A percentile compares a stretch with the other conserved stretches of the same genome.
phyloP scores from a whole-genome alignment of 148 eudicot species.

The Rhododendron ovatum region DNA sequence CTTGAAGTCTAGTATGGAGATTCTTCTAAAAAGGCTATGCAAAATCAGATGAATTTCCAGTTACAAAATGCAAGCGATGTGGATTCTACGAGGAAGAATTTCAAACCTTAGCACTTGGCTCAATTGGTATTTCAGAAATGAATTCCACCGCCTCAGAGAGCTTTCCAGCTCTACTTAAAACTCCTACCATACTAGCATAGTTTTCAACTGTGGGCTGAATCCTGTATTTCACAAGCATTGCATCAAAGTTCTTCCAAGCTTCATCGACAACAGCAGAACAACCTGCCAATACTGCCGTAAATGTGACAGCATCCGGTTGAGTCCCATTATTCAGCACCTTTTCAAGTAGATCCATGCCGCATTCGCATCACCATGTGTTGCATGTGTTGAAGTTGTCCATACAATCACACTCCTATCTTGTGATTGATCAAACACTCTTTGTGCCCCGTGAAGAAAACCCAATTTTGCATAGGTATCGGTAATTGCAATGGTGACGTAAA shows the following conservation, averaged over 20 bases:
- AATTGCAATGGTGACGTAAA: slow-evolving; percentile 47
- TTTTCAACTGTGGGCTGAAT: slow-evolving; percentile 54
- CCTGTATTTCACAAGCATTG: slow-evolving; percentile 33
- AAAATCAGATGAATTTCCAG: slow-evolving; percentile 27
- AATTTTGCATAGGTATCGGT: slow-evolving; percentile 57
- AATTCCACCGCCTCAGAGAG: slow-evolving; percentile 43
- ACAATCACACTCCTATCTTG: slow-evolving; percentile 49
- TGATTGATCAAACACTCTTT: slow-evolving; percentile 39
- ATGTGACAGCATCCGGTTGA: slow-evolving; percentile 56
- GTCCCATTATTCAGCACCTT: slow-evolving; percentile 41
- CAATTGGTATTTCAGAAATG: slow-evolving; percentile 44
- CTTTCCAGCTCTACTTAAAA: slow-evolving; percentile 47
- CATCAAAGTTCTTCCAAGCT: slow-evolving; percentile 44
- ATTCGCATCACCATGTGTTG: slow-evolving; percentile 46
- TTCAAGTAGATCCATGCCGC: slow-evolving; percentile 35
- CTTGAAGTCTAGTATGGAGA: background rate
- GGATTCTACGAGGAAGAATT: background rate
- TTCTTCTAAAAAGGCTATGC: background rate
- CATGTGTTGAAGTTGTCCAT: slow-evolving; percentile 70
- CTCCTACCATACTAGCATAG: slow-evolving; percentile 59
- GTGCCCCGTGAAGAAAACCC: slow-evolving; percentile 45
- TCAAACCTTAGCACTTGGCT: slow-evolving; percentile 47
- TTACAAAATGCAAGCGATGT: slow-evolving; percentile 7
- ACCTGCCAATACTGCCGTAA: slow-evolving; percentile 52
- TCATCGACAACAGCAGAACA: slow-evolving; percentile 50